Conservation (phyloP, 495 filamentous ascomycete genomes). For the Penicillium desertorum region DNA sequence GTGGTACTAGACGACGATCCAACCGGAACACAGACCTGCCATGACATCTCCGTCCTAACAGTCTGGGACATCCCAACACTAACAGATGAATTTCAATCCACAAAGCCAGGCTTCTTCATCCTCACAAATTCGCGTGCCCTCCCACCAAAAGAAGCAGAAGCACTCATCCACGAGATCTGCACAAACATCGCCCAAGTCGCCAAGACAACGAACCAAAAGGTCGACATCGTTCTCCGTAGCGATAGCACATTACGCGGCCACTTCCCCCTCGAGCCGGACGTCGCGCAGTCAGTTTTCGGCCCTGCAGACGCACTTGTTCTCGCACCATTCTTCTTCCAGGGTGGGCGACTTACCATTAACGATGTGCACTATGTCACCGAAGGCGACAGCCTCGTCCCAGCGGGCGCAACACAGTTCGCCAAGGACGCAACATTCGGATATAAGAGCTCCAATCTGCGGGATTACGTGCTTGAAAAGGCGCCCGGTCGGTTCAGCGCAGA, state of each 20-base stretch:
- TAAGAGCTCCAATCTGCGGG: conserved; percentile 46
- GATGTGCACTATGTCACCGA: conserved; percentile 57
- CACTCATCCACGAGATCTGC: conserved; percentile 47
- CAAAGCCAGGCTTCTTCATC: conserved; percentile 52
- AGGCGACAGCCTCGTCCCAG: conserved; percentile 45
- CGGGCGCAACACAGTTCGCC: conserved; percentile 50
- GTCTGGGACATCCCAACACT: conserved; percentile 50
- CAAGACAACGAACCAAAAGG: conserved; percentile 30
- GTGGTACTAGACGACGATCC: conserved; percentile 57
- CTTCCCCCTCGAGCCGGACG: conserved; percentile 52
- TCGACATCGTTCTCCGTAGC: conserved; percentile 53
- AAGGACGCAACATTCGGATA: conserved; percentile 56
- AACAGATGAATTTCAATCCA: conserved; percentile 37
- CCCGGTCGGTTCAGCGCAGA: conserved; percentile 32
- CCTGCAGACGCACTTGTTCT: conserved; percentile 46
- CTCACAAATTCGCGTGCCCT: conserved; percentile 57
- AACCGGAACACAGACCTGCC: conserved; percentile 58
- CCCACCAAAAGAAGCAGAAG: conserved; percentile 41
- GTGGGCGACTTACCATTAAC: conserved; percentile 51
- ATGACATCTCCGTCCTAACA: conserved; percentile 56
- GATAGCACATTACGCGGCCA: conserved; percentile 56
- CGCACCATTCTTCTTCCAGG: conserved; percentile 56
- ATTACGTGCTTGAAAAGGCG: conserved; percentile 54
- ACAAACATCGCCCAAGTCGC: conserved; percentile 46
- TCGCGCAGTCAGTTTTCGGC: conserved; percentile 48